Base-by-base conservation (phyloP, 1,284 basidiomycete species). In the Rhodotorula sp. region DNA sequence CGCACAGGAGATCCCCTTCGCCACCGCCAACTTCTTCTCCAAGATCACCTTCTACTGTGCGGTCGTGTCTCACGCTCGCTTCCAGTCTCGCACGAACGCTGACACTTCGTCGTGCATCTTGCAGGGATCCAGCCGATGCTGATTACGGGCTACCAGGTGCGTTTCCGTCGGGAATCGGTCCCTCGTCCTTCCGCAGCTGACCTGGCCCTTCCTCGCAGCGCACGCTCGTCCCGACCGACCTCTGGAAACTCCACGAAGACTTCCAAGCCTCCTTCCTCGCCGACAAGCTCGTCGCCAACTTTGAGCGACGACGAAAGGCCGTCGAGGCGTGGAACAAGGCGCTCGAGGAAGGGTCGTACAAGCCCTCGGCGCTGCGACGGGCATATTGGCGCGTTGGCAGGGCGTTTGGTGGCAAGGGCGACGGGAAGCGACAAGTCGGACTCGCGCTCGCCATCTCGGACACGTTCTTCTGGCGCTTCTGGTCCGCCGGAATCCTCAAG, bases 401-500 rank as follows among this genome's bases (percentile, higher is more conserved):
- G 82, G 78, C 71, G 53, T 56, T 55, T 5, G 52, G 60, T 34
- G 62, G 66, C 20, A 22, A 26, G 10, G 61, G 51, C 31, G 71
- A 72, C 48, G 73, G 73, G 22, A 70, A 67, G 52, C 57, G 62
- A 26, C 70, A 64, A 22, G 59, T 67, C 22, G 73, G 73, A 1
- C 30, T 75, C 20, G 73, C 73, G 2, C 15, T 56, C 18, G 71
- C 71, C 5, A 31, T 72, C 2, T 67, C 64, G 20, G 72, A 70
- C 26, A 70, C 72, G 65, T 85, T 95, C 72, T 87, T 87, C 44
- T 87, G 86, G 83, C 88, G 86, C 83, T 91, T 94, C 78, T 94
- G 92, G 92, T 83, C 85, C 4, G 88, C 85, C 64, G 91, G 90
- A 9, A 15, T 89, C 15, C 81, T 93, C 79, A 94, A 94, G 78